Conservation (phyloP, 805 yeast species). For the Zygosaccharomyces bisporus region DNA sequence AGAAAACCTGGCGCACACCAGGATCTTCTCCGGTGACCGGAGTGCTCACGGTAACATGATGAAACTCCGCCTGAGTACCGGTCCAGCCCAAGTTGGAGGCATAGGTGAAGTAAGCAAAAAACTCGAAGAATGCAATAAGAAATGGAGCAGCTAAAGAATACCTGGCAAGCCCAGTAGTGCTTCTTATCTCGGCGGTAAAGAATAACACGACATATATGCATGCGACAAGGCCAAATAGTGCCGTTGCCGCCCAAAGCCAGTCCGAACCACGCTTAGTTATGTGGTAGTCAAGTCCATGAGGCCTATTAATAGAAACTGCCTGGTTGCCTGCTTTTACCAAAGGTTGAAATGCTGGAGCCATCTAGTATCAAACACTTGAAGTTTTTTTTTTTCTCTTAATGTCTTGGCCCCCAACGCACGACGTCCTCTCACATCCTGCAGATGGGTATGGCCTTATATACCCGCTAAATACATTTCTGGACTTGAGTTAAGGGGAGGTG, state of each 20-base stretch:
- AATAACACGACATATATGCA: conserved; percentile 16
- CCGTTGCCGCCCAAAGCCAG: conserved; percentile 65
- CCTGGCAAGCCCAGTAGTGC: conserved; percentile 12
- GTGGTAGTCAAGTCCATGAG: conserved; percentile 45
- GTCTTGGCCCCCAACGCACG: neutral
- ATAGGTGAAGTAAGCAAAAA: conserved; percentile 42
- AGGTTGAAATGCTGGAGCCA: neutral
- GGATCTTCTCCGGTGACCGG: conserved; percentile 20
- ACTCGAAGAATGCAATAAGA: conserved; percentile 38
- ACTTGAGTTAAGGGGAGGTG: neutral
- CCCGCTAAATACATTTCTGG: neutral
- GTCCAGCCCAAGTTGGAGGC: conserved; percentile 48
- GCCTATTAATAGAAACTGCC: conserved; percentile 44
- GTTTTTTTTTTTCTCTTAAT: neutral
- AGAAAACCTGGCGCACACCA: conserved; percentile 43
- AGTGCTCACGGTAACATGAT: conserved; percentile 36
- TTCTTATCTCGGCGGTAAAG: conserved; percentile 15
- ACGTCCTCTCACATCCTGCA: neutral
- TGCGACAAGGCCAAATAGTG: conserved; percentile 24
- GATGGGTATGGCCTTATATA: neutral
- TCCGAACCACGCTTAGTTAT: conserved; percentile 58
- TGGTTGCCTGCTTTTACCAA: conserved; percentile 33
- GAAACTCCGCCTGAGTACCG: conserved; percentile 39
- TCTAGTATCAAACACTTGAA: neutral
- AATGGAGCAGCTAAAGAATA: conserved; percentile 31